phyloP scores from a whole-genome alignment of 345 rosid genomes.

The Leavenworthia alabamica region DNA sequence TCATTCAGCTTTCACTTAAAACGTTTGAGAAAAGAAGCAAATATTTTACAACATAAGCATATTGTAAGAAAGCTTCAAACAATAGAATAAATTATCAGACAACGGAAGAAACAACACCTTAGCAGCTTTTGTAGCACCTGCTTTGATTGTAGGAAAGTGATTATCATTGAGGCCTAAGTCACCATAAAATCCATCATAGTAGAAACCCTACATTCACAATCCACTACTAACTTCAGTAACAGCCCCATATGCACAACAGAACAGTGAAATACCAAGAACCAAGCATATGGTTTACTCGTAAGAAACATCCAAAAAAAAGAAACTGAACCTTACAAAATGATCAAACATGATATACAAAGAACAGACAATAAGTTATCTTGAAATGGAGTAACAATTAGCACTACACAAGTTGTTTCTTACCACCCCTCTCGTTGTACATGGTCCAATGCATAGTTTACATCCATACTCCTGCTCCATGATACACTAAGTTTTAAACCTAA shows the following conservation, averaged over 20 bases:
- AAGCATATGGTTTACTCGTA: neutral
- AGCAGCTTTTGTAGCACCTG: slow-evolving; percentile 64
- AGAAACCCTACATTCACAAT: slow-evolving; percentile 76
- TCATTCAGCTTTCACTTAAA: neutral
- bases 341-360: no score
- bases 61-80: slow-evolving; percentile 5
- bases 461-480: slow-evolving; percentile 84
- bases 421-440: slow-evolving; percentile 98
- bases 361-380: no score
- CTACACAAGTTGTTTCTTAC: slow-evolving; percentile 33
- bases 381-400: neutral
- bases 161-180: slow-evolving; percentile 77
- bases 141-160: slow-evolving; percentile 71
- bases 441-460: slow-evolving; percentile 93
- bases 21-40: neutral
- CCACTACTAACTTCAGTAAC: slow-evolving; percentile 7
- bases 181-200: slow-evolving; percentile 92
- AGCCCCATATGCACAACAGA: neutral
- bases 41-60: neutral
- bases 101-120: slow-evolving; percentile 41
- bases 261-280: neutral
- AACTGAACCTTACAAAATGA: no score
- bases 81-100: neutral
- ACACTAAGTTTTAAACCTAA: no score
- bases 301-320: no score